phyloP scores from a whole-genome alignment of 1,284 basidiomycete genomes.

The Tilletia walkeri region DNA sequence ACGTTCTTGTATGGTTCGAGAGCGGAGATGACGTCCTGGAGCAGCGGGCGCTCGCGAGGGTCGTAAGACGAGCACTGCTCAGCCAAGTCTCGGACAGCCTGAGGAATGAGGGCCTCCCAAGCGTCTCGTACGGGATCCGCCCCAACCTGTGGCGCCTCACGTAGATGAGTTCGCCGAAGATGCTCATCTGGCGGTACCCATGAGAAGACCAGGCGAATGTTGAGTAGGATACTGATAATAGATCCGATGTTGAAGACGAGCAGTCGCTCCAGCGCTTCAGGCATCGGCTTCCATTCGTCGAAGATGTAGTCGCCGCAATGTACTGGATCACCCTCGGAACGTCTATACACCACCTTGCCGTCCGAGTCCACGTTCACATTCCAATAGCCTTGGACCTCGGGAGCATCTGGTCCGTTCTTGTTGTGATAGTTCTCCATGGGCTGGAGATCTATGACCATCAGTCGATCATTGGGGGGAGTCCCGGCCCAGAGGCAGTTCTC shows the following conservation, averaged over 20 bases:
- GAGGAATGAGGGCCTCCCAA: background rate
- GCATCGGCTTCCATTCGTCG: background rate
- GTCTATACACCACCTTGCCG: background rate
- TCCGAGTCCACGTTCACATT: background rate
- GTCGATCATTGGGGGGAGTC: background rate
- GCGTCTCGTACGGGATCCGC: background rate
- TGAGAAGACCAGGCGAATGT: background rate
- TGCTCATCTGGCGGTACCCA: background rate
- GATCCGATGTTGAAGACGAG: background rate
- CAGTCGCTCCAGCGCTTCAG: background rate
- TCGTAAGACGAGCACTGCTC: background rate
- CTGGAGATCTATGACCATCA: background rate
- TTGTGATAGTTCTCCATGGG: background rate
- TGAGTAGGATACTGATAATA: background rate
- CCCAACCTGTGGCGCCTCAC: background rate
- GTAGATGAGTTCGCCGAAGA: background rate
- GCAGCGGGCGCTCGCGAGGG: background rate
- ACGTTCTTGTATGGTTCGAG: background rate
- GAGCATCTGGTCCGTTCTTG: background rate
- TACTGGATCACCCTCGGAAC: background rate
- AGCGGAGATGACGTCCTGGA: background rate
- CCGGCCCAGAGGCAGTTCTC: background rate
- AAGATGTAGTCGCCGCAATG: background rate
- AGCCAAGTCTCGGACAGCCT: background rate
- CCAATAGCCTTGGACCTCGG: background rate